Evolutionary conservation across 352 stramenopile species (phyloP).

Genomic region (Phytophthora megakarya): DNA sequence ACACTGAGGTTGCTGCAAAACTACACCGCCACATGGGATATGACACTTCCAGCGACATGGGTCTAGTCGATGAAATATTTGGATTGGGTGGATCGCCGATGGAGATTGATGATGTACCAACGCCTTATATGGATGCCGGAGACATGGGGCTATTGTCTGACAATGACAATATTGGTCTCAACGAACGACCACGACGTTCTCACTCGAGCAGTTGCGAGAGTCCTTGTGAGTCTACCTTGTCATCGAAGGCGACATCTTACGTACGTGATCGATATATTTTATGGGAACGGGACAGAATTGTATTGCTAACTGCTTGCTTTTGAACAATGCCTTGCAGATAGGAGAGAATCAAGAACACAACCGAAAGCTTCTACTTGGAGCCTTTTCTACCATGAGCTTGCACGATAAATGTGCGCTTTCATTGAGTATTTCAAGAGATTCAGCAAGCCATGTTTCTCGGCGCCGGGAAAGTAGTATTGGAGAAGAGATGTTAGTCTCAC

Average conservation of each 20-base stretch:
- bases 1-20: constrained; percentile 49
- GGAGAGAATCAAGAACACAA: constrained; percentile 85
- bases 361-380: constrained; percentile 78
- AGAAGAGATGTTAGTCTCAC: constrained; percentile 45
- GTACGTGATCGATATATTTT: constrained; percentile 36
- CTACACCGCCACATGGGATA: constrained; percentile 51
- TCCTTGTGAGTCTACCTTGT: constrained; percentile 24
- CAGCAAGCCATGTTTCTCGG: constrained; percentile 30
- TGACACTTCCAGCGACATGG: constrained; percentile 9
- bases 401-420: constrained; percentile 88
- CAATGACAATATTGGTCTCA: constrained; percentile 4
- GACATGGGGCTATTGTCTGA: constrained; percentile 42
- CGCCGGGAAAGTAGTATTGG: constrained; percentile 63
- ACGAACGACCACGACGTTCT: constrained; percentile 17
- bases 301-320: constrained; percentile 10
- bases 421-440: constrained; percentile 77
- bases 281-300: not conserved
- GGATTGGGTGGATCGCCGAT: constrained; percentile 43
- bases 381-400: constrained; percentile 89
- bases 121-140: constrained; percentile 45
- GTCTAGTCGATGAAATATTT: constrained; percentile 30
- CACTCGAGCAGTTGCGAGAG: constrained; percentile 43
- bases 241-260: constrained; percentile 48
- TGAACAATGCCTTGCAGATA: constrained; percentile 36
- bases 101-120: constrained; percentile 53